A percentile compares a stretch with the other conserved stretches of the same genome.
Evolutionary conservation across 139 green algal genomes (phyloP).

Genomic region (Monoraphidium neglectum): DNA sequence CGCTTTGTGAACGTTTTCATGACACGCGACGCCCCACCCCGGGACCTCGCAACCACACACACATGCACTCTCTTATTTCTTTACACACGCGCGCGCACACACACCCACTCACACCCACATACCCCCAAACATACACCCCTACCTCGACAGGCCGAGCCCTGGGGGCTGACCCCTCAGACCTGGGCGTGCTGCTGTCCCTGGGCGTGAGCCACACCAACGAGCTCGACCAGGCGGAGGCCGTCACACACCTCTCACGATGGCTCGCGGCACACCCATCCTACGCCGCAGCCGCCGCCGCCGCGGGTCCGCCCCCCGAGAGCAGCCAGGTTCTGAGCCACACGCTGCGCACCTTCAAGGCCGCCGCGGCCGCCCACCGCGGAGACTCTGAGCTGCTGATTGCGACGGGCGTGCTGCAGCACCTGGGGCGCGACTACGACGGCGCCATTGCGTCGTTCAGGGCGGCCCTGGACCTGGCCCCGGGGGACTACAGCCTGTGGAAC

Average conservation of each 20-base stretch:
- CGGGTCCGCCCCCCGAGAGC: constrained; percentile 38
- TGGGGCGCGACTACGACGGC: constrained; percentile 77
- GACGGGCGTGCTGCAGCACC: constrained; percentile 93
- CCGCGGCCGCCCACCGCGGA: neutral
- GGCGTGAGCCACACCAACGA: constrained; percentile 98
- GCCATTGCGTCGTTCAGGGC: constrained; percentile 80
- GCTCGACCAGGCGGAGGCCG: constrained; percentile 78
- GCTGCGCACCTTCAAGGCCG: constrained; percentile 38
- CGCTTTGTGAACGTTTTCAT: neutral
- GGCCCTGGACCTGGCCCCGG: constrained; percentile 69
- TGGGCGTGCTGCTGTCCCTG: constrained; percentile 91
- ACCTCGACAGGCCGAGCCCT: constrained; percentile 51
- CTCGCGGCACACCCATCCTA: constrained; percentile 68
- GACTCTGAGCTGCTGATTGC: constrained; percentile 89
- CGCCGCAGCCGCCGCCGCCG: constrained; percentile 27
- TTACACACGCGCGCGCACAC: too few relatives aligned
- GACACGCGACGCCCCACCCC: too few relatives aligned
- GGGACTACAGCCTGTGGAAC: constrained; percentile 95
- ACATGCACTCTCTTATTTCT: neutral
- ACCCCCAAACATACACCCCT: neutral
- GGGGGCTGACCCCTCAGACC: constrained; percentile 74
- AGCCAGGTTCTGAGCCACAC: constrained; percentile 55
- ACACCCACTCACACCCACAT: neutral
- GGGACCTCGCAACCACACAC: too few relatives aligned
- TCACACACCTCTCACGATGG: constrained; percentile 77